Evolutionary conservation across 257 asterid genomes (phyloP).

Genomic region (Capsicum pubescens): DNA sequence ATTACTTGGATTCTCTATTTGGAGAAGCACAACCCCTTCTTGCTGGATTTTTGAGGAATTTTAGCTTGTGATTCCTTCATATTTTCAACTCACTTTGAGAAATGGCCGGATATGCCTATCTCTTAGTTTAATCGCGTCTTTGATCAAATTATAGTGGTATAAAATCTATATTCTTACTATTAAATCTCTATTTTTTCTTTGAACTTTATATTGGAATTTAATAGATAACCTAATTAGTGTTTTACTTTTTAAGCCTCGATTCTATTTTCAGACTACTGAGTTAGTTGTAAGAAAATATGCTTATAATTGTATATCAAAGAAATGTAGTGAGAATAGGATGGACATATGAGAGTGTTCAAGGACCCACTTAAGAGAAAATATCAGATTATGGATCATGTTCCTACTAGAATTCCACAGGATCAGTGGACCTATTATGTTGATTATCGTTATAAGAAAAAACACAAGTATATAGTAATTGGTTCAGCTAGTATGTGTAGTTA

Average conservation of each 20-base stretch:
- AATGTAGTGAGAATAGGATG: not conserved
- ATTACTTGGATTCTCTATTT: not conserved
- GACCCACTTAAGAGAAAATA: not conserved
- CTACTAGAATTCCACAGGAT: not conserved
- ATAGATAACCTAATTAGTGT: not conserved
- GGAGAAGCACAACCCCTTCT: conserved; percentile 6
- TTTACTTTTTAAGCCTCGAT: not conserved
- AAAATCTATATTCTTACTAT: not conserved
- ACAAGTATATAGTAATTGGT: too few relatives aligned
- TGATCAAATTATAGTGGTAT: not conserved
- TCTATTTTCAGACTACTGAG: not conserved
- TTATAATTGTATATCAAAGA: not conserved
- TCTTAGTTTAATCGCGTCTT: not conserved
- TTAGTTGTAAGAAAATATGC: not conserved
- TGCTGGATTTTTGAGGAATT: not conserved
- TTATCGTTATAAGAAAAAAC: too few relatives aligned
- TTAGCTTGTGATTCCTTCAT: not conserved
- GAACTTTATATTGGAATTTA: too few relatives aligned
- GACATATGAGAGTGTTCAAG: not conserved
- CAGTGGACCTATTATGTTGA: too few relatives aligned
- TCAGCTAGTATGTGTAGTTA: too few relatives aligned
- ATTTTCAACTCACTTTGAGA: not conserved
- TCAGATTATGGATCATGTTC: not conserved
- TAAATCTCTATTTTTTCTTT: not conserved
- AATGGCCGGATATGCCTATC: not conserved